Base-by-base conservation (phyloP, 768 basidiomycete genomes). In the Suillus hirtellus region DNA sequence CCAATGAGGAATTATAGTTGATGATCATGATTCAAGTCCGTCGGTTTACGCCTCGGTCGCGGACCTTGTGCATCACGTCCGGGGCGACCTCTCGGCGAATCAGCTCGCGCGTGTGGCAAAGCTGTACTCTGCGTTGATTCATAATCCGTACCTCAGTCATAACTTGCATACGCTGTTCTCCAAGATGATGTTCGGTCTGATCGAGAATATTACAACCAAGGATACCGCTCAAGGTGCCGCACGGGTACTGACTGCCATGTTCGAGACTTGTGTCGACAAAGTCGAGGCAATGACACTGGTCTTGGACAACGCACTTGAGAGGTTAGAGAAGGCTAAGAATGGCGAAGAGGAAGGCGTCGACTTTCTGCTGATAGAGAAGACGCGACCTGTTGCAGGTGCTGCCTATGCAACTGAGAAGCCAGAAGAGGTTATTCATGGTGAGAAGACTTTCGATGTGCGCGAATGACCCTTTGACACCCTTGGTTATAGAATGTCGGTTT, bases 31-130 rank as follows among this genome's bases (percentile, higher is more conserved):
- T 66, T 40, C 69, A 92, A 27, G 93, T 60, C 86, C 91, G 2
- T 84, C 87, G 46, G 90, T 92, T 3, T 96, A 95, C 76, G 89
- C 88, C 63, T 90, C 93, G 54, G 86, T 96, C 7, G 95, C 95
- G 38, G 97, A 99, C 75, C 83, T 98, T 12, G 89, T 97, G 61
- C 95, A 98, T 71, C 94, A 97, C 71, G 84, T 96, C 63, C 90
- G 94, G 59, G 81, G 80, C 52, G 95, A 98, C 21, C 84, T 99
- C 44, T 86, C 87, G 2, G 80, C 89, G 5, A 75, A 84, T 10
- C 95, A 96, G 70, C 79, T 98, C 21, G 81, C 86, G 4, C 85
- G 86, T 19, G 86, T 96, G 62, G 87, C 95, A 31, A 87, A 90
- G 68, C 86, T 92, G 60, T 97, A 93, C 73, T 92, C 95, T 1